Base-by-base conservation (phyloP, 108 stramenopile species). In the Seminavis robusta region DNA sequence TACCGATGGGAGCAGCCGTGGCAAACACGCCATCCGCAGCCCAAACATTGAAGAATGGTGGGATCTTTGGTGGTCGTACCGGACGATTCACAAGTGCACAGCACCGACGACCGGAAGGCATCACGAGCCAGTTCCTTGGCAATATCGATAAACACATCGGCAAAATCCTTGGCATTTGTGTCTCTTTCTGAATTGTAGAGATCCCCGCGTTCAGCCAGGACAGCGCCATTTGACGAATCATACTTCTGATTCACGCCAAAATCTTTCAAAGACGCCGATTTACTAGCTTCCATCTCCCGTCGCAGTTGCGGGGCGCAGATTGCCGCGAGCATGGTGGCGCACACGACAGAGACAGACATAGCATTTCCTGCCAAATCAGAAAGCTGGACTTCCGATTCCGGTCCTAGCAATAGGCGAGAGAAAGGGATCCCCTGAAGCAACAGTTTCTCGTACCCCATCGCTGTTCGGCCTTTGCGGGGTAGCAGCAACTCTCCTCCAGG, bases 361-460 rank as follows among this genome's bases (percentile, higher is more conserved):
- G 71, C 76, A 49, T 77, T 72, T 11, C 70, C 70, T 7, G 70
- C 65, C n/a, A 77, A 36, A 20, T 56, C 53, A 16, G 9, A 16
- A 46, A 76, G 49, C 24, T 76, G 61, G 8, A 47, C 65, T 42
- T 76, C 75, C 34, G 69, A 46, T 51, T 77, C 76, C 27, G 63
- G 61, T 11, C 66, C 68, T n/a, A 77, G 45, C 23, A 71, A 23
- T n/a, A 77, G 66, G 55, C 68, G 66, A 29, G 63, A 65, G 11
- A 47, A 52, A 20, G 76, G 76, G 32, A 76, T 76, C 10, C 75
- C 75, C 40, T 76, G 75, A 16, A 71, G 43, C 37, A 71, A n/a
- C 30, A 76, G 58, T 26, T 62, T 23, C 61, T 77, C 76, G 37
- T 68, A 59, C 13, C 76, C 76, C 24, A 77, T n/a, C n/a, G n/a